Conservation (phyloP, 1,139 yeast genomes). For the Hemisphaericaspora subhashii region DNA sequence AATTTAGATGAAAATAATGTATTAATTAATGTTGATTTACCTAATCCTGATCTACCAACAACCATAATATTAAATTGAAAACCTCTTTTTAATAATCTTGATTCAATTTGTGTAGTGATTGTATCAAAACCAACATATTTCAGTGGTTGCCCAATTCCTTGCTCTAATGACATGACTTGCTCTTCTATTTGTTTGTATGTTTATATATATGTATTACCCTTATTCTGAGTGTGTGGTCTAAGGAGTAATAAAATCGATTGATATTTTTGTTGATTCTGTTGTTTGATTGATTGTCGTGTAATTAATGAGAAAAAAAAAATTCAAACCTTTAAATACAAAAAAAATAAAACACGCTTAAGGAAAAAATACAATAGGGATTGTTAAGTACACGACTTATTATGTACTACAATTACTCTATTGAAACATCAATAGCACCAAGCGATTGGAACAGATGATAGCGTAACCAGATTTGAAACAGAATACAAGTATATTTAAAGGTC, state of each 20-base stretch:
- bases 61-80: constrained; percentile 93
- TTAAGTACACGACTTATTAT: background rate
- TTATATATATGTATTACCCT: background rate
- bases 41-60: constrained; percentile 93
- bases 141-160: constrained; percentile 30
- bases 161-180: constrained; percentile 3
- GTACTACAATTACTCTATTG: too few species aligned
- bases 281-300: constrained; percentile 2
- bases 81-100: constrained; percentile 86
- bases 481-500: too few species aligned
- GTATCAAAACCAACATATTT: constrained; percentile 94
- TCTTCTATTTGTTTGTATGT: background rate
- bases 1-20: constrained; percentile 85
- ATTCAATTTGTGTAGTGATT: constrained; percentile 93
- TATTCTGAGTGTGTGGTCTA: too few species aligned
- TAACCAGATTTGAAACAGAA: too few species aligned
- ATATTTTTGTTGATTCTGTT: too few species aligned
- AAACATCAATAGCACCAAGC: background rate
- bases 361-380: background rate
- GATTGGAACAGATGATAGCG: too few species aligned
- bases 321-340: background rate
- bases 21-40: constrained; percentile 88
- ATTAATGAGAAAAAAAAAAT: background rate
- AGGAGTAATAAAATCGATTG: too few species aligned
- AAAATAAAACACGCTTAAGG: background rate